phyloP scores from a whole-genome alignment of 495 filamentous ascomycete genomes.

The Podospora pseudocomata region DNA sequence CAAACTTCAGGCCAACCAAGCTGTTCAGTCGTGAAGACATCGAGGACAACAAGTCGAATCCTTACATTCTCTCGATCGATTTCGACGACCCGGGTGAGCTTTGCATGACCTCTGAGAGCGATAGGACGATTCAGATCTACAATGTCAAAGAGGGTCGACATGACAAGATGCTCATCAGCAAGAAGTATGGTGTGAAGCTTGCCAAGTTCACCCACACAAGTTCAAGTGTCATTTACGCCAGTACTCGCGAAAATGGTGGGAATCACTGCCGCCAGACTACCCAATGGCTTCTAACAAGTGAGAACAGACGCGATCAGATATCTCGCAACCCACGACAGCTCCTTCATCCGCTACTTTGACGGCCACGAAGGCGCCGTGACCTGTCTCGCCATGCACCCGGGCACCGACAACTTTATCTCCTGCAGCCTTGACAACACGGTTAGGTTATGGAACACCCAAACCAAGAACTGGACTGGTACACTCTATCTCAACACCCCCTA shows the following conservation, averaged over 20 bases:
- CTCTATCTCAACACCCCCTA: conserved; percentile 73
- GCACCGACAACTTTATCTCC: conserved; percentile 85
- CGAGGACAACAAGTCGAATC: conserved; percentile 40
- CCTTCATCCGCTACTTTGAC: conserved; percentile 89
- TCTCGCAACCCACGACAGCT: conserved; percentile 90
- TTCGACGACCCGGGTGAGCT: conserved; percentile 94
- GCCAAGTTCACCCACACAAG: conserved; percentile 90
- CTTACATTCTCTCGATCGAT: conserved; percentile 68
- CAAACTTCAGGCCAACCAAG: conserved; percentile 51
- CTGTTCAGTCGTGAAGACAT: conserved; percentile 43
- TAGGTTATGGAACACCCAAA: conserved; percentile 76
- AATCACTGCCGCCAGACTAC: neutral
- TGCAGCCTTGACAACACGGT: conserved; percentile 85
- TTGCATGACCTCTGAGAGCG: conserved; percentile 78
- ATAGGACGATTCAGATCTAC: conserved; percentile 93
- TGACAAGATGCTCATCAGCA: conserved; percentile 76
- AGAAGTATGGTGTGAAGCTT: conserved; percentile 93
- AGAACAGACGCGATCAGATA: conserved; percentile 75
- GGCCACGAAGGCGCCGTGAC: conserved; percentile 84
- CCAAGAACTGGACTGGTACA: conserved; percentile 68
- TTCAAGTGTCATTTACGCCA: conserved; percentile 86
- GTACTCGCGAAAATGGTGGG: conserved; percentile 84
- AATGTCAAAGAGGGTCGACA: conserved; percentile 84
- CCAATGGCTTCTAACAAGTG: conserved; percentile 18
- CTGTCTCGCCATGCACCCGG: conserved; percentile 66